Evolutionary conservation across 345 rosid species (phyloP).

Genomic region (Populus pruinosa): DNA sequence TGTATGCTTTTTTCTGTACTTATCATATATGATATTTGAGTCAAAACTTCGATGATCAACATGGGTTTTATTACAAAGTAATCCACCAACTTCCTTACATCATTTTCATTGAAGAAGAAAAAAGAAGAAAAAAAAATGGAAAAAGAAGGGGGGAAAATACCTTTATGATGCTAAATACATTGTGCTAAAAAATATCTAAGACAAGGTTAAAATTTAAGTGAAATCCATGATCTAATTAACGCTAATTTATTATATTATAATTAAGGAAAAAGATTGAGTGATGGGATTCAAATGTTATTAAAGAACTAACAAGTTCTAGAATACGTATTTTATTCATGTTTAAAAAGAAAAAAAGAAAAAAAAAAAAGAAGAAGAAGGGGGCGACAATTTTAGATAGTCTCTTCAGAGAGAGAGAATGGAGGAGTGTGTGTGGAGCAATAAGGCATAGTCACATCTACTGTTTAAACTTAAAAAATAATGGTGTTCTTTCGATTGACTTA

Average conservation of each 20-base stretch:
- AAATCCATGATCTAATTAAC: background rate
- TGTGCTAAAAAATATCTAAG: background rate
- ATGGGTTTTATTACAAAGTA: background rate
- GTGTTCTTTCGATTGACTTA: background rate
- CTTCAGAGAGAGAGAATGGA: background rate
- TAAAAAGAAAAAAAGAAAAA: background rate
- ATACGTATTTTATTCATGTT: background rate
- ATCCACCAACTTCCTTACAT: background rate
- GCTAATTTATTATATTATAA: background rate
- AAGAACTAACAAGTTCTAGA: background rate
- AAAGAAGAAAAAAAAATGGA: no score
- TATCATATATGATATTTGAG: background rate
- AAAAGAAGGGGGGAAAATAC: fast-evolving
- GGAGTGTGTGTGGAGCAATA: background rate
- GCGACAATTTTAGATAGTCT: background rate
- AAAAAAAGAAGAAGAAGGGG: background rate
- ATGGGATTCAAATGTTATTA: no score
- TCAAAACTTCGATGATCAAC: background rate
- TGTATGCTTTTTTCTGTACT: background rate
- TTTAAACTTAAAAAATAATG: conserved; percentile 3
- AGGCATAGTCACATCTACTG: background rate
- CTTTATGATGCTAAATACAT: background rate
- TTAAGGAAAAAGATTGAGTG: background rate
- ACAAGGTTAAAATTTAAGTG: background rate
- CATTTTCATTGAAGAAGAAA: background rate